Conservation (phyloP, 345 rosid genomes). For the Arabidopsis arenosa region DNA sequence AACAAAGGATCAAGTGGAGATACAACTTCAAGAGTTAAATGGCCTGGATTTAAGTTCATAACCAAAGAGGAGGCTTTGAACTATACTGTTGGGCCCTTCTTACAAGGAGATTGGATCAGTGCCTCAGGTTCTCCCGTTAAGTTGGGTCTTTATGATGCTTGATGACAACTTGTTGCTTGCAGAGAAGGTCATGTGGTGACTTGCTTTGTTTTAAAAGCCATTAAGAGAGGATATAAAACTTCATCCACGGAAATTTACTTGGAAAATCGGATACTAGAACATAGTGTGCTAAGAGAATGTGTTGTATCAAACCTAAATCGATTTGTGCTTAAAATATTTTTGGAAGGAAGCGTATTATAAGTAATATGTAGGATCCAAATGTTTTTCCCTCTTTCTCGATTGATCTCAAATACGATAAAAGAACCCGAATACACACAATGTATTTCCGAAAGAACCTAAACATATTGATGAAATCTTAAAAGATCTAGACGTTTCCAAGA, state of each 20-base stretch:
- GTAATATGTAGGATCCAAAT: constrained; percentile 7
- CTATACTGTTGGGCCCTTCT: constrained; percentile 63
- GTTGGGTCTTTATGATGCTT: constrained; percentile 46
- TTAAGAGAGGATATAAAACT: not conserved
- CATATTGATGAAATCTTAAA: not conserved
- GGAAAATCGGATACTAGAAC: constrained; percentile 12
- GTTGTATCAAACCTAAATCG: constrained; percentile 18
- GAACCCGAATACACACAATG: not conserved
- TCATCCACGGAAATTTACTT: constrained; percentile 12
- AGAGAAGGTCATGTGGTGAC: not conserved
- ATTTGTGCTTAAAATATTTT: constrained; percentile 10
- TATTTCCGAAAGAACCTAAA: not conserved
- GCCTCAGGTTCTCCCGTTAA: constrained; percentile 47
- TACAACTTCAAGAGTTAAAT: constrained; percentile 59
- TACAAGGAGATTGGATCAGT: constrained; percentile 63
- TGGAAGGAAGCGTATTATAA: constrained; percentile 18
- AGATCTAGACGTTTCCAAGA: not conserved
- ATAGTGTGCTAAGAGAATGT: constrained; percentile 2
- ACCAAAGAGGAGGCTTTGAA: constrained; percentile 55
- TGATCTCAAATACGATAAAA: not conserved
- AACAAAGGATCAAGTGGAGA: constrained; percentile 68
- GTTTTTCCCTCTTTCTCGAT: not conserved
- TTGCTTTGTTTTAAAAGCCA: not conserved
- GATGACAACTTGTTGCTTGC: constrained; percentile 21
- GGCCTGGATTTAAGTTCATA: constrained; percentile 70